A percentile compares a stretch with the other conserved stretches of the same genome.
Evolutionary conservation across 2,329 filamentous ascomycete species (phyloP).

Genomic region (Penicillium griseofulvum): DNA sequence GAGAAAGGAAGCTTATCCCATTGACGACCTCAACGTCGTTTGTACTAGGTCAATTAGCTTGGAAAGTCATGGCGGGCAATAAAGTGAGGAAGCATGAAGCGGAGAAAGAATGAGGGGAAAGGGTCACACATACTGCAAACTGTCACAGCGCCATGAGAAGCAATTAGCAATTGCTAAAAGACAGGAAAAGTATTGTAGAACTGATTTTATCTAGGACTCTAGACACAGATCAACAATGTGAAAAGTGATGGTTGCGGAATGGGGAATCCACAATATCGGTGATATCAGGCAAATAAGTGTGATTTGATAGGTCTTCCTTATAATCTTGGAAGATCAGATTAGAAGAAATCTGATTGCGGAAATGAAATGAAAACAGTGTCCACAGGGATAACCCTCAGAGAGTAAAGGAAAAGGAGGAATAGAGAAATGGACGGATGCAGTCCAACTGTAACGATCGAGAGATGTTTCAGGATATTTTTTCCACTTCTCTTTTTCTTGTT

Average conservation of each 20-base stretch:
- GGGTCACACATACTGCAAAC: constrained; percentile 28
- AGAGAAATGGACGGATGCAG: constrained; percentile 27
- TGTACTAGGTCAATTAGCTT: constrained; percentile 21
- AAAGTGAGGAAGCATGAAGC: constrained; percentile 8
- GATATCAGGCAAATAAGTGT: background rate
- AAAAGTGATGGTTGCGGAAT: constrained; percentile 5
- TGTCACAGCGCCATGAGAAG: constrained; percentile 35
- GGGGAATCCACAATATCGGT: background rate
- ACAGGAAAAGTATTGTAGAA: constrained; percentile 3
- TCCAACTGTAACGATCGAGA: constrained; percentile 4
- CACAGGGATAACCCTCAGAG: background rate
- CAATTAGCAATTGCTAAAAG: constrained; percentile 23
- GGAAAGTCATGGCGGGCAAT: background rate
- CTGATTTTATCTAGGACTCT: constrained; percentile 3
- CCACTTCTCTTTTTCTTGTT: background rate
- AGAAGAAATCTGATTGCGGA: background rate
- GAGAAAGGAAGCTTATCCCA: constrained; percentile 25
- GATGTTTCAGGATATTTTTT: background rate
- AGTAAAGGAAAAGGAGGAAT: constrained; percentile 4
- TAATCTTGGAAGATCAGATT: background rate
- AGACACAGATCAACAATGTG: constrained; percentile 20
- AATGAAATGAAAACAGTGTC: background rate
- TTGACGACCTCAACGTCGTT: constrained; percentile 32
- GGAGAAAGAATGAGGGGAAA: constrained; percentile 22
- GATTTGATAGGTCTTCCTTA: background rate